Base-by-base conservation (phyloP, 1,139 yeast genomes). In the Suhomyces ambrosiae region DNA sequence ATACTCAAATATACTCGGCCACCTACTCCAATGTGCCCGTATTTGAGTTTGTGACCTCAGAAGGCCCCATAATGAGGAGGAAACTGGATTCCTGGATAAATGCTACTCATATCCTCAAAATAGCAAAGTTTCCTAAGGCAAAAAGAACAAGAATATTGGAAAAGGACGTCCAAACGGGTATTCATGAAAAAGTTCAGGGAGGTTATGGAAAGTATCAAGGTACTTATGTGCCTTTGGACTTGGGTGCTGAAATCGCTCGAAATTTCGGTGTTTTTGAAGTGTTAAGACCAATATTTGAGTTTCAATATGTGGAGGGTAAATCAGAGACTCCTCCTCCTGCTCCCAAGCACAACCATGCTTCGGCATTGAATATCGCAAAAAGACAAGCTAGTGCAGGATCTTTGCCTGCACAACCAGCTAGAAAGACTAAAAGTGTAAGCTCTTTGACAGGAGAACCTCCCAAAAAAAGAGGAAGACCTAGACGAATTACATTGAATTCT, bases 141-240 rank as follows among this genome's bases (percentile, higher is more conserved):
- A 82, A 83, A 50, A 69, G 97, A 42, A 86, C 96, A 6, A 81
- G 89, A 52, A 79, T 89, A 42, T 71, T 89, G 51, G 97, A 90
- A 56, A 81, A 81, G 48, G 97, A 89, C 55, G 87, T 90, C n/a
- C 89, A 80, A 46, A 78, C 82, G 1, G 95, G 95, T 19, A 71
- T 71, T 27, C 96, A 88, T 60, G 97, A 90, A 57, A 90, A 89
- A 57, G 92, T 90, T 9, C 96, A 89, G 63, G 97, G 96, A 31
- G 97, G 96, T 0, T 87, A 89, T 56, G 97, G 97, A 10, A 85
- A 88, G 56, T 87, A 86, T 58, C 97, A 90, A 63, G 97, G 97
- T 1, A 87, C 97, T 0, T 92, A 96, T 88, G 84, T 89, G 15
- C 95, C 96, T 0, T 66, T 77, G 44, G 74, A 76, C 18, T 63